Conservation (phyloP, 257 asterid species). For the Solanum peruvianum region DNA sequence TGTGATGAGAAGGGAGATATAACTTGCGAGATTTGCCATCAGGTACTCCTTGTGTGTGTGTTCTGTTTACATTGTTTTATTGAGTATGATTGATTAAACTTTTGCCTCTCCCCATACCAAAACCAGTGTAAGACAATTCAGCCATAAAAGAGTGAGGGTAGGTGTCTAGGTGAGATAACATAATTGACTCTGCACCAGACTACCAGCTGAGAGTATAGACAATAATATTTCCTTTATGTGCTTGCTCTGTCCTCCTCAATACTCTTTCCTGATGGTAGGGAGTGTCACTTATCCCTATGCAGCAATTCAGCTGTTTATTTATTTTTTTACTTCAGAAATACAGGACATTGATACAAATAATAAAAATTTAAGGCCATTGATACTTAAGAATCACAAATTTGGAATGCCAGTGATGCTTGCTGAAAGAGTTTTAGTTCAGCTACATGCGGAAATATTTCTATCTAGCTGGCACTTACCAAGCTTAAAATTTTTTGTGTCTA, state of each 20-base stretch:
- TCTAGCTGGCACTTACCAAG: background rate
- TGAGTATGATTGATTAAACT: background rate
- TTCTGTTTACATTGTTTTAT: background rate
- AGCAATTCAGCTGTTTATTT: background rate
- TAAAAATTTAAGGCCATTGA: background rate
- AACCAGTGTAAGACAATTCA: background rate
- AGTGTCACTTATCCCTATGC: background rate
- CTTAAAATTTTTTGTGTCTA: background rate
- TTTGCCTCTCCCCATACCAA: background rate
- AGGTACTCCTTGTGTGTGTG: slow-evolving; percentile 10
- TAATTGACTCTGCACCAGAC: background rate
- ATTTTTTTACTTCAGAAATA: background rate
- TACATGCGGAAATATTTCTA: background rate
- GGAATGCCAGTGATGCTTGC: background rate
- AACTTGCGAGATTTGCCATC: slow-evolving; percentile 45
- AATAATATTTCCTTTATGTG: background rate
- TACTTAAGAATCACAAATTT: background rate
- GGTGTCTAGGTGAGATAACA: background rate
- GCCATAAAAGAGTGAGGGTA: background rate
- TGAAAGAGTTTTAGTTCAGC: background rate
- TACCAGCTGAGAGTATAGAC: background rate
- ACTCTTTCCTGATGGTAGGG: background rate
- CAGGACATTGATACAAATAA: background rate
- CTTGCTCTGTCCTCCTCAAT: background rate
- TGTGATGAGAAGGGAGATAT: slow-evolving; percentile 45